A percentile compares a stretch with the other conserved stretches of the same genome.
phyloP scores from a whole-genome alignment of 148 eudicot genomes.

The Rhododendron kiyosumense region DNA sequence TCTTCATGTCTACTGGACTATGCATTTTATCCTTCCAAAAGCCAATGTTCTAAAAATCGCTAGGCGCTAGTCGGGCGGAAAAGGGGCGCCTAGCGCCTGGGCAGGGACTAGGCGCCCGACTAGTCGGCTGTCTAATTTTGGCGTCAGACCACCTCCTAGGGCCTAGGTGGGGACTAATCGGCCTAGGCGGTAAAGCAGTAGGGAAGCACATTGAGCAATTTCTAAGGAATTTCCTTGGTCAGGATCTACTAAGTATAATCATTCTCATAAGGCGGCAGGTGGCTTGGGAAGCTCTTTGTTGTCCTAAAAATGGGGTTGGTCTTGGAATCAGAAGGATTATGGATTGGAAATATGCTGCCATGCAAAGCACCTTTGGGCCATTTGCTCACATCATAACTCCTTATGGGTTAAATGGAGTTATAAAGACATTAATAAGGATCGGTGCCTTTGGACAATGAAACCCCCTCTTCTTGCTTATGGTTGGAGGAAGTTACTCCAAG shows the following conservation, averaged over 20 bases:
- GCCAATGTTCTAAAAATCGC: too few species aligned
- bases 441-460: not conserved
- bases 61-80: too few species aligned
- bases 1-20: not conserved
- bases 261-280: not conserved
- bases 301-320: not conserved
- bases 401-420: not conserved
- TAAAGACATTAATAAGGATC: not conserved
- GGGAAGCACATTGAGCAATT: not conserved
- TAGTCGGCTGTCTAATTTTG: too few species aligned
- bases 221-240: not conserved
- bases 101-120: too few species aligned
- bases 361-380: not conserved
- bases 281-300: not conserved
- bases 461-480: not conserved
- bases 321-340: not conserved
- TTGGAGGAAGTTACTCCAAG: not conserved
- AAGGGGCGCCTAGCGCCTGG: too few species aligned
- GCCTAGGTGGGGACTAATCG: too few species aligned
- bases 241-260: not conserved
- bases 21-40: not conserved
- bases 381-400: not conserved
- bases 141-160: too few species aligned
- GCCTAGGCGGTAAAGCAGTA: not conserved
- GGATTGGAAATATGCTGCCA: not conserved